A percentile compares a stretch with the other conserved stretches of the same genome.
Evolutionary conservation across 148 eudicot genomes (phyloP).

Genomic region (Hydrangea macrophylla): DNA sequence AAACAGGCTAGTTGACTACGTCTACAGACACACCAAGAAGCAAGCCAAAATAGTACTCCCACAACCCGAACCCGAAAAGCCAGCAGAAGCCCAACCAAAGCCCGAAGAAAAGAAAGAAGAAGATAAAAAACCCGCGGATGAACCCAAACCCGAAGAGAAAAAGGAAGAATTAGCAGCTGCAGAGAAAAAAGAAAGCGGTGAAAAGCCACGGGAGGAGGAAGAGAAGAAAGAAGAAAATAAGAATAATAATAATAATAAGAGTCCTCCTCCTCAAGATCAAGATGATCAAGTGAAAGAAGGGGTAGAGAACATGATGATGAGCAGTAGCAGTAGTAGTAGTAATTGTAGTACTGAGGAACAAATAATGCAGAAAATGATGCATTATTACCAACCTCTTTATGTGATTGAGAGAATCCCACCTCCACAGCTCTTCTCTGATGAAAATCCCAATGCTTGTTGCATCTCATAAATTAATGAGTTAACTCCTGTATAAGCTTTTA

Average conservation of each 20-base stretch:
- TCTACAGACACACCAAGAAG: conserved; percentile 79
- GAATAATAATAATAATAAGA: conserved; percentile 12
- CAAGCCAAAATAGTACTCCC: conserved; percentile 79
- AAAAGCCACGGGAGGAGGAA: conserved; percentile 9
- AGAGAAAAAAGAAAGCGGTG: conserved; percentile 33
- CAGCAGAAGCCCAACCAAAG: conserved; percentile 38
- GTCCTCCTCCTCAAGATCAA: no score
- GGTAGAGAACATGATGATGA: conserved; percentile 15
- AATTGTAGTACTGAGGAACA: conserved; percentile 34
- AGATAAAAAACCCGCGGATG: conserved; percentile 33
- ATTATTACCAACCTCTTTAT: conserved; percentile 60
- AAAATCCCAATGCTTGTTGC: conserved; percentile 91
- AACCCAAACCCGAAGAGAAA: conserved; percentile 12
- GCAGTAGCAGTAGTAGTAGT: not conserved
- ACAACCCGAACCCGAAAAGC: conserved; percentile 67
- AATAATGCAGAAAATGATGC: conserved; percentile 57
- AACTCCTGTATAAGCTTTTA: no score
- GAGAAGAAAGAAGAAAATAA: conserved; percentile 19
- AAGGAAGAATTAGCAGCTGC: conserved; percentile 24
- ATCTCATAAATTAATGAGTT: conserved; percentile 33
- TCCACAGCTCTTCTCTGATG: conserved; percentile 92
- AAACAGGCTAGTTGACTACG: conserved; percentile 65
- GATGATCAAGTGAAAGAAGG: conserved; percentile 15
- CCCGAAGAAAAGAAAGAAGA: conserved; percentile 33
- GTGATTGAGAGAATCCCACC: conserved; percentile 82